Evolutionary conservation across 495 filamentous ascomycete species (phyloP), one percentile per base, ranked within the genome.

Genomic region (Aspergillus mulundensis): DNA sequence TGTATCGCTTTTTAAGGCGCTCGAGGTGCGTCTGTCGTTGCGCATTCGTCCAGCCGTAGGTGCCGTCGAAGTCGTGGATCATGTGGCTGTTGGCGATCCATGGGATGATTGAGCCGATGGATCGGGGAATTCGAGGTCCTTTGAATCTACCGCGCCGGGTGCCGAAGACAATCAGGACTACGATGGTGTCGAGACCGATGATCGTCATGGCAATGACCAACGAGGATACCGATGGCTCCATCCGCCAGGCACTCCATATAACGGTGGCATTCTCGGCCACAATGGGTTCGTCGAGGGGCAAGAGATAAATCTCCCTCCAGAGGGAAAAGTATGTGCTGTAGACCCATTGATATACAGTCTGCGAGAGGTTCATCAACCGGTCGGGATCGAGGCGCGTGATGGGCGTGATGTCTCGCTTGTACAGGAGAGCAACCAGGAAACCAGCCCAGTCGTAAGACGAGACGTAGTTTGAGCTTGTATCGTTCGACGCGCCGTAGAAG

Each of bases 361-460:
- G 65, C n/a, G 69, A 70, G 19, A 70, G 48, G 15, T 62, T 41
- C 1, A 61, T 69, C 40, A 75, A 41, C 7, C 57, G 54, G 7
- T 34, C 53, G 1, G 67, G 14, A n/a, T 70, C 50, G 1, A 75
- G 55, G 0, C 65, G 61, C 16, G 65, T 61, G 16, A 72, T 62
- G 1, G 67, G 60, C 3, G 63, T 49, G 21, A 67, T 63, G 19
- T 56, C 55, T 20, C 64, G 68, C 32, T 70, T 61, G 40, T 75
- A 75, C 1, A 75, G 58, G 7, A 70, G 69, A 3, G 72, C 68
- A 23, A 73, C 69, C 21, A 75, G 62, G 44, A 73, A 75, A 0
- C 72, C 72, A 1, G 72, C 70, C 72, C 72, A 75, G 50, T 75
- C 72, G 45, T 75, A 75, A 0, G 70, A 71, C 0, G 69, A 64